Percentiles rank a stretch among this genome's conserved stretches.
Conservation (phyloP, 768 basidiomycete species). For the Auriscalpium microsporum region DNA sequence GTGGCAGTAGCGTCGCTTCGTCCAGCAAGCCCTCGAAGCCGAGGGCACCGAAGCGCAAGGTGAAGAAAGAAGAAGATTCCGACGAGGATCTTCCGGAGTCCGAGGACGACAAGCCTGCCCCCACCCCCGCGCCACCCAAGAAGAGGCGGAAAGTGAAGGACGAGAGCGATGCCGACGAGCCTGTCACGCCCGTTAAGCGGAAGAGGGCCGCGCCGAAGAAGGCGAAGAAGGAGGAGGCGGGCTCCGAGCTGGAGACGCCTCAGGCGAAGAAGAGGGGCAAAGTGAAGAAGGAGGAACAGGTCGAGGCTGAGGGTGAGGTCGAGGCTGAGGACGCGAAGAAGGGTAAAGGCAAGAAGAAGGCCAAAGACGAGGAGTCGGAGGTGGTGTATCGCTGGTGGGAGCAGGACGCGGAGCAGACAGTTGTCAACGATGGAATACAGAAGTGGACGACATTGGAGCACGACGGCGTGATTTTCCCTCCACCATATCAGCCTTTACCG, state of each 20-base stretch:
- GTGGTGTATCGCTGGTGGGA: slow-evolving; percentile 88
- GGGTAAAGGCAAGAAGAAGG: slow-evolving; percentile 38
- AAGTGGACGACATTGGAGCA: slow-evolving; percentile 98
- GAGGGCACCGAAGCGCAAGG: slow-evolving; percentile 39
- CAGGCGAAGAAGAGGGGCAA: slow-evolving; percentile 35
- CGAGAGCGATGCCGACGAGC: slow-evolving; percentile 42
- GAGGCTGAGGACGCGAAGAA: slow-evolving; percentile 33
- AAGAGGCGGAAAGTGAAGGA: slow-evolving; percentile 35
- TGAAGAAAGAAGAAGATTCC: slow-evolving; percentile 27
- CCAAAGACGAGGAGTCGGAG: slow-evolving; percentile 55
- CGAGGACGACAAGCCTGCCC: slow-evolving; percentile 25
- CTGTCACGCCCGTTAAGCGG: slow-evolving; percentile 28
- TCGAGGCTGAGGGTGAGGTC: slow-evolving; percentile 26
- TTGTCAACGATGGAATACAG: slow-evolving; percentile 62
- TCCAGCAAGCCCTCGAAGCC: slow-evolving; percentile 26
- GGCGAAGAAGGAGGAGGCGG: slow-evolving; percentile 49
- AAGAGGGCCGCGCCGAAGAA: slow-evolving; percentile 29
- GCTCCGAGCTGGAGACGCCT: slow-evolving; percentile 26
- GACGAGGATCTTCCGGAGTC: slow-evolving; percentile 20
- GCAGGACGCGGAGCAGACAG: slow-evolving; percentile 34
- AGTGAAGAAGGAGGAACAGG: slow-evolving; percentile 26
- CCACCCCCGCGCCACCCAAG: slow-evolving; percentile 18
- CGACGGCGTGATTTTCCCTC: slow-evolving; percentile 91
- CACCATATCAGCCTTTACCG: slow-evolving; percentile 84
- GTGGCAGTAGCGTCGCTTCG: slow-evolving; percentile 14